Conservation (phyloP, 192 early-diverging fungal species). For the Backusella liffmaniae region DNA sequence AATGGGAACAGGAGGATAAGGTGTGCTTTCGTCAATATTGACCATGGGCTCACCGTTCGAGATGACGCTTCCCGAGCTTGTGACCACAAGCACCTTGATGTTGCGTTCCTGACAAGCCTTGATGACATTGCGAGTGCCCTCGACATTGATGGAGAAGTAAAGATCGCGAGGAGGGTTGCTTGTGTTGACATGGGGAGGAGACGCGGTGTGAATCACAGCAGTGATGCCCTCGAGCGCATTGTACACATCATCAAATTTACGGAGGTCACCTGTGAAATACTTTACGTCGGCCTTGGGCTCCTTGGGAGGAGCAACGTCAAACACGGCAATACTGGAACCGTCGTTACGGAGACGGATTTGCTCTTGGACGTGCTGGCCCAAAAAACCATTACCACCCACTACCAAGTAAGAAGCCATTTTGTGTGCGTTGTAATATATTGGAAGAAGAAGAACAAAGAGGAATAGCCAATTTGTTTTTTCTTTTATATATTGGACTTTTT, state of each 20-base stretch:
- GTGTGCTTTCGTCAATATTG: slow-evolving; percentile 78
- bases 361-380: slow-evolving; percentile 76
- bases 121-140: slow-evolving; percentile 87
- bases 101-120: slow-evolving; percentile 61
- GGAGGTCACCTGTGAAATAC: slow-evolving; percentile 49
- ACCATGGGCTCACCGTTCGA: slow-evolving; percentile 72
- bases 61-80: slow-evolving; percentile 88
- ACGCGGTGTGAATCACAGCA: slow-evolving; percentile 88
- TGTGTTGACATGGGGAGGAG: slow-evolving; percentile 63
- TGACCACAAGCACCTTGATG: slow-evolving; percentile 78
- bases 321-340: slow-evolving; percentile 65
- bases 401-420: slow-evolving; percentile 57
- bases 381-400: slow-evolving; percentile 88
- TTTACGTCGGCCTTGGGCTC: slow-evolving; percentile 42
- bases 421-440: background rate
- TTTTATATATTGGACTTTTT: background rate
- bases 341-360: slow-evolving; percentile 66
- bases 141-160: slow-evolving; percentile 80
- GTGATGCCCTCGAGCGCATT: slow-evolving; percentile 62
- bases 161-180: slow-evolving; percentile 64
- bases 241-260: slow-evolving; percentile 54
- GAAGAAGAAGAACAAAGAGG: background rate
- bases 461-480: background rate
- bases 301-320: slow-evolving; percentile 70
- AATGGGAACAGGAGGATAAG: slow-evolving; percentile 71